Percentiles rank a stretch among this genome's conserved stretches.
Evolutionary conservation across 176 grass and related monocot genomes (phyloP).

Genomic region (Bothriochloa decipiens): DNA sequence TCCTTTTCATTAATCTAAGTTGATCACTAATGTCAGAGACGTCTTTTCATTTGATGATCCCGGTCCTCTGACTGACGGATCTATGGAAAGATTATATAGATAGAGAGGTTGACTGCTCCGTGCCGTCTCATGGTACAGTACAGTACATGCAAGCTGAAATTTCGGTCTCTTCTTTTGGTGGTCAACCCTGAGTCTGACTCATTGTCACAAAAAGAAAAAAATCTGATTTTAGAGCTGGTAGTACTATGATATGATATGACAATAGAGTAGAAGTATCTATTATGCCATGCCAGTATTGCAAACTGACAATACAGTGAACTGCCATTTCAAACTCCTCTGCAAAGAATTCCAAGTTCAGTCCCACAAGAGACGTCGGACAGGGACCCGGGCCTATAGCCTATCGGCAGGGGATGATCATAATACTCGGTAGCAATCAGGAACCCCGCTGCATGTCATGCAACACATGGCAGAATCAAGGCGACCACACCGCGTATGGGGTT

Average conservation of each 20-base stretch:
- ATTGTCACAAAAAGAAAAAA: neutral
- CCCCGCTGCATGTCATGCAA: neutral
- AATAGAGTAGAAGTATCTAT: neutral
- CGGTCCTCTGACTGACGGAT: constrained; percentile 38
- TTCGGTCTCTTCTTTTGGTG: constrained; percentile 13
- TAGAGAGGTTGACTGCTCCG: constrained; percentile 5
- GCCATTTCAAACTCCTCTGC: constrained; percentile 6
- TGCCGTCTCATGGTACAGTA: constrained; percentile 1
- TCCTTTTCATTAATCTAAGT: constrained; percentile 5
- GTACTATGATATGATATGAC: neutral
- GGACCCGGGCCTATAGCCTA: constrained; percentile 16
- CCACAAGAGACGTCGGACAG: constrained; percentile 47
- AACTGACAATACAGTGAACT: neutral
- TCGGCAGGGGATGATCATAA: neutral
- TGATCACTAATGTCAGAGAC: constrained; percentile 44
- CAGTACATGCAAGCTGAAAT: constrained; percentile 24
- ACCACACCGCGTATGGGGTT: neutral
- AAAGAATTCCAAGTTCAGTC: constrained; percentile 28
- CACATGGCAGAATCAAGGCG: constrained; percentile 27
- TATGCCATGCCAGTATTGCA: neutral
- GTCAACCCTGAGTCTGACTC: constrained; percentile 29
- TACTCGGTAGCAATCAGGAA: neutral
- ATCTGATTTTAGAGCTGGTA: constrained; percentile 9
- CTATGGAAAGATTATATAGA: neutral
- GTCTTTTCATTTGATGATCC: neutral